Evolutionary conservation across 1,284 basidiomycete genomes (phyloP), one percentile per base, ranked within the genome.

Genomic region (Grifola frondosa): DNA sequence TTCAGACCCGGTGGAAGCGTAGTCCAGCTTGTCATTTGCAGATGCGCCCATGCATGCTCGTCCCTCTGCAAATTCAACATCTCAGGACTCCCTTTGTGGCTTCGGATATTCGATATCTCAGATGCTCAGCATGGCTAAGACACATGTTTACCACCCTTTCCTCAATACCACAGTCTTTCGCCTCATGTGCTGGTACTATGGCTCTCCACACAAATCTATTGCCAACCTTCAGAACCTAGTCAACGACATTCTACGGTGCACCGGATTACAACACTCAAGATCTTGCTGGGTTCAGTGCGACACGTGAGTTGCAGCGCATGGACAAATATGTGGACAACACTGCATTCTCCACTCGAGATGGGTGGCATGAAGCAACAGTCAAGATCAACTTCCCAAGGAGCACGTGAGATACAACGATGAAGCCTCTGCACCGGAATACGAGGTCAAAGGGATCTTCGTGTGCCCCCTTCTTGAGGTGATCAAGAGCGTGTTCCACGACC

Each of bases 391-490:
- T 4, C 59, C 59, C n/a, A 37, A 37, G 31, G 40, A 40, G 23
- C 22, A 32, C 2, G 25, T 17, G 19, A 30, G 12, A 4, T 26
- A 43, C 32, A 6, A 3, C 4, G 52, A 42, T 33, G 62, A 65
- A 36, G 50, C 25, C 1, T 45, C 52, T 0, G 59, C 58, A 4
- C 63, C 63, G 0, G 24, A 38, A 8, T 59, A 61, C 36, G 30
- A 35, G 4, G 52, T 66, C 9, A 17, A 45, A 4, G 56, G 60
- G 19, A 32, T 68, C 6, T 54, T 39, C 20, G 22, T 42, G 21
- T 42, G 49, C 15, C 29, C 26, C 1, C 38, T 54, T 6, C 4
- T 40, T 21, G 36, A 36, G 2, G 36, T 54, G 21, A 30, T 49
- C 12, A 15, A 12, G 4, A 23, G 40, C 1, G 49, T 39, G 6